phyloP scores from a whole-genome alignment of 345 rosid species.

The Pugionium dolabratum region DNA sequence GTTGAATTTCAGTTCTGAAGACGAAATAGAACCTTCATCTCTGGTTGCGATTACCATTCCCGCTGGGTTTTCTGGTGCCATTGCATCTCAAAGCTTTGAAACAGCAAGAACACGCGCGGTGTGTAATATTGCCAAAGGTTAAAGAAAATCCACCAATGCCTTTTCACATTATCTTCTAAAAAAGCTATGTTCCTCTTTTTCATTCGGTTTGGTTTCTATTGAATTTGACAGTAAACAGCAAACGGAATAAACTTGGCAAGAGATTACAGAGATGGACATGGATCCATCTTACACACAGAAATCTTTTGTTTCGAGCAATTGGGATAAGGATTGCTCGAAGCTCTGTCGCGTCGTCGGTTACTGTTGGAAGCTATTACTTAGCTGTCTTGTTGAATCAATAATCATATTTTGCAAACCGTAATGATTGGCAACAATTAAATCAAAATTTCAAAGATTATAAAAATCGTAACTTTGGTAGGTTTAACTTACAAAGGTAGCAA shows the following conservation, averaged over 20 bases:
- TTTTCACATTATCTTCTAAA: not conserved
- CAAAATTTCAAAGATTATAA: not conserved
- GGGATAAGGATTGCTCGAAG: constrained; percentile 69
- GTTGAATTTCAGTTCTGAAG: constrained; percentile 55
- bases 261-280: constrained; percentile 80
- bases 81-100: constrained; percentile 92
- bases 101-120: constrained; percentile 75
- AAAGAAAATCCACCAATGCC: not conserved
- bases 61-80: constrained; percentile 76
- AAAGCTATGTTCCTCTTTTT: not conserved
- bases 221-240: constrained; percentile 50
- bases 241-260: constrained; percentile 77
- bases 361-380: constrained; percentile 72
- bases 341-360: constrained; percentile 60
- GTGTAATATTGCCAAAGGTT: constrained; percentile 88
- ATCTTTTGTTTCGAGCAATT: constrained; percentile 63
- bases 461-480: too few relatives aligned
- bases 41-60: constrained; percentile 68
- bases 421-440: too few relatives aligned
- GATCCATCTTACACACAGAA: constrained; percentile 85
- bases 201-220: not conserved
- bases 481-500: not conserved
- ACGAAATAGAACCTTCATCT: constrained; percentile 72
- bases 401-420: too few relatives aligned
- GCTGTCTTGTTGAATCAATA: constrained; percentile 30